Evolutionary conservation across 345 rosid genomes (phyloP).

Genomic region (Diplotaxis tenuifolia): DNA sequence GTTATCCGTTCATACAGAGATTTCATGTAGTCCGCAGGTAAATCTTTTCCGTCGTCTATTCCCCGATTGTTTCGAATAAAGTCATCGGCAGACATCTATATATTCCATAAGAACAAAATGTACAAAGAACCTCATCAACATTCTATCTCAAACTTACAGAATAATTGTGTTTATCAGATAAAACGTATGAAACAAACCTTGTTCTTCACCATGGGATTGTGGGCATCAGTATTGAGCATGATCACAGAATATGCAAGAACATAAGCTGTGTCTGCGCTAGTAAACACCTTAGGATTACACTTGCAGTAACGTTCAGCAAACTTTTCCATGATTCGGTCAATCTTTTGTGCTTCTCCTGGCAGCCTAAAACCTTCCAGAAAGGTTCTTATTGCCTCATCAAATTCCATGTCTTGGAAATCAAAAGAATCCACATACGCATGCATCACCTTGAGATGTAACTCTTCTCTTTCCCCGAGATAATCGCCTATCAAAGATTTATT

Average conservation of each 20-base stretch:
- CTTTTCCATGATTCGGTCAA: constrained; percentile 92
- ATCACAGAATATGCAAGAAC: constrained; percentile 94
- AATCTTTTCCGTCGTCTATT: constrained; percentile 83
- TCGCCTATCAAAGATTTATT: constrained; percentile 80
- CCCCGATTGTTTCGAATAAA: constrained; percentile 83
- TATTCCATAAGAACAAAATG: constrained; percentile 19
- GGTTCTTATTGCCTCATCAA: constrained; percentile 84
- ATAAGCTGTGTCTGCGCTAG: constrained; percentile 87
- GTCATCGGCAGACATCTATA: constrained; percentile 49
- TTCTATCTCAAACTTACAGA: constrained; percentile 25
- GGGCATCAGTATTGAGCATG: constrained; percentile 93
- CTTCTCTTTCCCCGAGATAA: constrained; percentile 88
- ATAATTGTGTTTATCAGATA: constrained; percentile 2
- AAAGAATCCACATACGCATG: constrained; percentile 90
- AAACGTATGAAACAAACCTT: constrained; percentile 47
- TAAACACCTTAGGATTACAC: constrained; percentile 78
- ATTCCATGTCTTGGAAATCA: constrained; percentile 68
- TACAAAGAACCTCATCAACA: constrained; percentile 27
- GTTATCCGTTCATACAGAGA: constrained; percentile 74
- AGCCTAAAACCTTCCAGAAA: constrained; percentile 79
- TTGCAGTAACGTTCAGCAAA: constrained; percentile 90
- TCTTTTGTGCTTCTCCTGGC: constrained; percentile 94
- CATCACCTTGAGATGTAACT: constrained; percentile 76
- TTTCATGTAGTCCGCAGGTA: constrained; percentile 70
- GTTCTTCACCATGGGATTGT: constrained; percentile 86